These are phyloP conservation scores for Pseudogymnoascus sp. DNA, from an alignment of 2,329 filamentous ascomycete species.

Conservation along the genomic window DNA sequence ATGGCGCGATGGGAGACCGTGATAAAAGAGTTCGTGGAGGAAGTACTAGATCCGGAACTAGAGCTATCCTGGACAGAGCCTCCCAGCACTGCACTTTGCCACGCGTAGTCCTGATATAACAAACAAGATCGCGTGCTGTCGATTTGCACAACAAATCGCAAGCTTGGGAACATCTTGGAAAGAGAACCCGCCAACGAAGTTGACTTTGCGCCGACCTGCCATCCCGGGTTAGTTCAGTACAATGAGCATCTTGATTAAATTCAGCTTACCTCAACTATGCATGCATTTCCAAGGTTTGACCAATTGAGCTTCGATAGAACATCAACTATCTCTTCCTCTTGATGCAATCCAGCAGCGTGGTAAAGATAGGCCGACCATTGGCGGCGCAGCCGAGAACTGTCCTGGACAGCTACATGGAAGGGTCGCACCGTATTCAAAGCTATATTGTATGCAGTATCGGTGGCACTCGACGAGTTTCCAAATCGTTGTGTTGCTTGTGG, in stretches of 20 bases:
- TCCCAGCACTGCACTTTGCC: not conserved
- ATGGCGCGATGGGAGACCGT: conserved; percentile 18
- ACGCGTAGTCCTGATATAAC: not conserved
- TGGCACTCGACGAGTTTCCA: not conserved
- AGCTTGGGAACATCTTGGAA: conserved; percentile 20
- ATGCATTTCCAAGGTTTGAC: conserved; percentile 22
- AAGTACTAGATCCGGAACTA: conserved; percentile 5
- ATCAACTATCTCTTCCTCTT: conserved; percentile 20
- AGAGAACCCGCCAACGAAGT: conserved; percentile 14
- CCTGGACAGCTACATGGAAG: conserved; percentile 15
- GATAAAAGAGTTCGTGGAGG: conserved; percentile 13
- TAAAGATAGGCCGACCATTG: conserved; percentile 29
- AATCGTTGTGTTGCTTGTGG: conserved; percentile 19
- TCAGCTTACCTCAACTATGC: conserved; percentile 23
- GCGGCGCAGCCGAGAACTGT: conserved; percentile 24
- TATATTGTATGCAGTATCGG: conserved; percentile 18
- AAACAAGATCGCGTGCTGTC: not conserved
- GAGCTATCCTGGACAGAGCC: not conserved
- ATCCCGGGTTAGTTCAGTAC: not conserved
- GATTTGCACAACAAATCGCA: conserved; percentile 26
- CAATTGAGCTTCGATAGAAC: conserved; percentile 25
- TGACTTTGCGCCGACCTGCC: conserved; percentile 14
- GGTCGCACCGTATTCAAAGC: conserved; percentile 18
- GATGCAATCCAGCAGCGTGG: conserved; percentile 16
- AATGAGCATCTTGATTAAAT: not conserved